Evolutionary conservation across 208 protist genomes (phyloP).

Genomic region (Leptomonas seymouri): DNA sequence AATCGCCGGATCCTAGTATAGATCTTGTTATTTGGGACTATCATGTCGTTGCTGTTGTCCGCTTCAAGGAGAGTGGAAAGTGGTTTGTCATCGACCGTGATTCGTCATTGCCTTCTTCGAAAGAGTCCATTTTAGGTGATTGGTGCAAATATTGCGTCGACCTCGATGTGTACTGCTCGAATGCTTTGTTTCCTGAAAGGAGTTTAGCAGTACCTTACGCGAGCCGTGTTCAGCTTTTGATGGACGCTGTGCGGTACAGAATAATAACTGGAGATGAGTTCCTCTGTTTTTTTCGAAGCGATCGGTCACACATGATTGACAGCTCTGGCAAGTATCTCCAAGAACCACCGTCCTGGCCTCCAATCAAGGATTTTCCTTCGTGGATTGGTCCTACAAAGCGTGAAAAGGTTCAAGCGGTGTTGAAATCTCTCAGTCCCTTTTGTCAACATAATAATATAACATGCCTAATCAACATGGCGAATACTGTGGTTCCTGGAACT

Average conservation of each 20-base stretch:
- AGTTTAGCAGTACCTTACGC: neutral
- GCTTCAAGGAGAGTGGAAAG: neutral
- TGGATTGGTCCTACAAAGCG: neutral
- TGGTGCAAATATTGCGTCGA: slow-evolving; percentile 33
- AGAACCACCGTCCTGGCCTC: slow-evolving; percentile 20
- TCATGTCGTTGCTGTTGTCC: slow-evolving; percentile 41
- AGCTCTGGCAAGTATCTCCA: slow-evolving; percentile 16
- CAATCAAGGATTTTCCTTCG: slow-evolving; percentile 17
- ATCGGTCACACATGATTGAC: slow-evolving; percentile 44
- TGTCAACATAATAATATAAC: slow-evolving; percentile 37
- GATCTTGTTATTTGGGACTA: slow-evolving; percentile 46
- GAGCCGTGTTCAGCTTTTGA: neutral
- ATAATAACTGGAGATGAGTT: slow-evolving; percentile 28
- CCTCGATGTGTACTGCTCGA: slow-evolving; percentile 21
- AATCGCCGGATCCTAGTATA: neutral
- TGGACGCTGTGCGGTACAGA: slow-evolving; percentile 34
- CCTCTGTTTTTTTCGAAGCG: slow-evolving; percentile 39
- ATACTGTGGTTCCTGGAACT: slow-evolving; percentile 28
- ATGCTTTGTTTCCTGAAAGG: slow-evolving; percentile 22
- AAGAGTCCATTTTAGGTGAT: neutral
- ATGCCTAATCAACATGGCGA: slow-evolving; percentile 47
- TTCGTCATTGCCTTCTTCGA: slow-evolving; percentile 18
- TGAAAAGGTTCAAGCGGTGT: neutral
- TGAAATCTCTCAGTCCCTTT: neutral
- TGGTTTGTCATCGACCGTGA: slow-evolving; percentile 46